Evolutionary conservation across 306 rosid genomes (phyloP).

Genomic region (Gillenia trifoliata): DNA sequence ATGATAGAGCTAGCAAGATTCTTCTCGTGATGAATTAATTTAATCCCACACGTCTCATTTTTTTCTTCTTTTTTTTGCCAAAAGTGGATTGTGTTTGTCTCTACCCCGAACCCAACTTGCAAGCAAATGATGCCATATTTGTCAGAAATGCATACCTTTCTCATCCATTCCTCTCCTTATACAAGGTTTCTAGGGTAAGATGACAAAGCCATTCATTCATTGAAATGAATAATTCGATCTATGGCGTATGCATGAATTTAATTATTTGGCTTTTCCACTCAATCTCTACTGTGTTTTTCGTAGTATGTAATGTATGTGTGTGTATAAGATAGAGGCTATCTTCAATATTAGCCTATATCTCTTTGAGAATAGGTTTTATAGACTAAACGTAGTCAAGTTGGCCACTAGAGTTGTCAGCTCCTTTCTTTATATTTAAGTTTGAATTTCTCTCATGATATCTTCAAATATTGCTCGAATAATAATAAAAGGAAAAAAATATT

Average conservation of each 20-base stretch:
- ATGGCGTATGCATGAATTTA: neutral
- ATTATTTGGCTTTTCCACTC: neutral
- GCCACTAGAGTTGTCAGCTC: no score
- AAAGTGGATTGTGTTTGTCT: neutral
- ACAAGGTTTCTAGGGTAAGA: neutral
- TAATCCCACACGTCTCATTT: constrained; percentile 1
- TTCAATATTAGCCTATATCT: neutral
- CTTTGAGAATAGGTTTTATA: neutral
- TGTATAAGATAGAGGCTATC: neutral
- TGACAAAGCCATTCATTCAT: neutral
- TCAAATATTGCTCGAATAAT: no score
- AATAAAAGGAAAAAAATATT: no score
- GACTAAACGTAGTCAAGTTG: no score
- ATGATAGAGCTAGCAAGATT: no score
- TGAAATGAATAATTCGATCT: neutral
- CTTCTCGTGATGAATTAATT: no score
- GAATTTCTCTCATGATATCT: no score
- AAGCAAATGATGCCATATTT: neutral
- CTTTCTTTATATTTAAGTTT: no score
- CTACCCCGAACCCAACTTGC: neutral
- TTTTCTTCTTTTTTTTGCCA: no score
- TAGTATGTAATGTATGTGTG: neutral
- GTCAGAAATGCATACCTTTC: neutral
- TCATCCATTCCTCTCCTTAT: neutral
- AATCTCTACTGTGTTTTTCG: neutral